Percentiles rank a stretch among this genome's conserved stretches.
phyloP scores from a whole-genome alignment of 139 green algal species.

The Coelastrella sp. region DNA sequence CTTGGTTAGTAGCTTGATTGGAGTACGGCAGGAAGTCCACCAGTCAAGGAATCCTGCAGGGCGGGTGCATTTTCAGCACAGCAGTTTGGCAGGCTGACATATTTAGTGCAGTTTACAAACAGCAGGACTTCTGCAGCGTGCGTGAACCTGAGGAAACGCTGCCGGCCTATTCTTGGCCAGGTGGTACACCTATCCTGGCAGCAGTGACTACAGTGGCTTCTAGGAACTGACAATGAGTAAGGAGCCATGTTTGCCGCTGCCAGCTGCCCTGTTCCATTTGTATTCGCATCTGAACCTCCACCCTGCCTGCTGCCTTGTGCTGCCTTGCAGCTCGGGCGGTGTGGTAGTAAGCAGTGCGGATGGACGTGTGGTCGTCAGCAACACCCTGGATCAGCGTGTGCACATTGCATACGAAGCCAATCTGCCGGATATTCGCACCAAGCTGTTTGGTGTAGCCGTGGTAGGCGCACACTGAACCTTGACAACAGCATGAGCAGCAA shows the following conservation, averaged over 20 bases:
- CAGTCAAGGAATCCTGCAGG: too few relatives aligned
- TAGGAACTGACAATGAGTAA: too few relatives aligned
- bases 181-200: too few relatives aligned
- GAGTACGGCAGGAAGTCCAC: too few relatives aligned
- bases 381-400: constrained; percentile 95
- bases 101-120: background rate
- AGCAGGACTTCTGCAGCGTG: background rate
- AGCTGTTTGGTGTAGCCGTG: constrained; percentile 74
- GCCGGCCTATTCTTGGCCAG: too few relatives aligned
- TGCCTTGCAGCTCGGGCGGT: constrained; percentile 82
- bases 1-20: constrained; percentile 54
- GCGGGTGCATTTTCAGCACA: too few relatives aligned
- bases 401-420: constrained; percentile 85
- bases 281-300: background rate
- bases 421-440: constrained; percentile 76
- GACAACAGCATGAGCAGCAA: background rate
- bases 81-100: too few relatives aligned
- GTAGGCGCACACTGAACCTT: constrained; percentile 25
- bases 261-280: background rate
- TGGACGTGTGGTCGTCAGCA: constrained; percentile 90
- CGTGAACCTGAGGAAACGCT: too few relatives aligned
- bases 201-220: too few relatives aligned
- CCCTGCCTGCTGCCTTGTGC: background rate
- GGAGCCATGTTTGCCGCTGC: background rate
- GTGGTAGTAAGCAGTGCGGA: constrained; percentile 89